Evolutionary conservation across 1,284 basidiomycete genomes (phyloP).

Genomic region (Cryptococcus sp.): DNA sequence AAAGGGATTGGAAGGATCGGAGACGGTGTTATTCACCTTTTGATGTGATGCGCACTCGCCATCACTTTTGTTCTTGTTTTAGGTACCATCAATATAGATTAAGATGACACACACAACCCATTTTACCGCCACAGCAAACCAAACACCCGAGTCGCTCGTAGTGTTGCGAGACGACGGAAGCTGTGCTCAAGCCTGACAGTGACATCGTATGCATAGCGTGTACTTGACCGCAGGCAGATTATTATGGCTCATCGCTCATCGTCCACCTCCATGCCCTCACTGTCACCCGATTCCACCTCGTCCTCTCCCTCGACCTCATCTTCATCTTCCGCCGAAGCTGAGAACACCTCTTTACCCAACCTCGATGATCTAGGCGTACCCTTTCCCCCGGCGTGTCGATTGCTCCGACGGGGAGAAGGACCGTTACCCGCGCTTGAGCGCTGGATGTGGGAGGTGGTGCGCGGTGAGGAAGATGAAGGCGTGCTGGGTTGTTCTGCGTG

Average conservation of each 20-base stretch:
- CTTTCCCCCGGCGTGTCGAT: conserved; percentile 23
- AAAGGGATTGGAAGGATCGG: too few species aligned
- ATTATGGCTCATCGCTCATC: conserved; percentile 5
- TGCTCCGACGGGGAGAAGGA: conserved; percentile 28
- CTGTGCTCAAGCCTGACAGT: too few species aligned
- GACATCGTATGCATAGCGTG: too few species aligned
- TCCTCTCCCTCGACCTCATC: conserved; percentile 20
- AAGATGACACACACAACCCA: too few species aligned
- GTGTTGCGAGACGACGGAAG: too few species aligned
- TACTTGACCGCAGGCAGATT: too few species aligned
- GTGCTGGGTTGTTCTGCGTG: conserved; percentile 9
- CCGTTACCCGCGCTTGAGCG: conserved; percentile 1
- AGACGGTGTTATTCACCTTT: too few species aligned
- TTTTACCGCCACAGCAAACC: too few species aligned
- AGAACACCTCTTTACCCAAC: conserved; percentile 44
- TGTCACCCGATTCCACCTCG: conserved; percentile 19
- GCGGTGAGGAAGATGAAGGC: conserved; percentile 17
- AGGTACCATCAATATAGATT: too few species aligned
- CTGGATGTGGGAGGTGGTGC: conserved; percentile 2
- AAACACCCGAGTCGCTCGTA: too few species aligned
- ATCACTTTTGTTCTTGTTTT: too few species aligned
- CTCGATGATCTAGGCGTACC: conserved; percentile 37
- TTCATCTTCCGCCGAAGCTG: conserved; percentile 33
- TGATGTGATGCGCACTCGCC: too few species aligned
- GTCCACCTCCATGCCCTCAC: conserved; percentile 41